Conservation (phyloP, 2,329 filamentous ascomycete genomes). For the Alternaria solani region DNA sequence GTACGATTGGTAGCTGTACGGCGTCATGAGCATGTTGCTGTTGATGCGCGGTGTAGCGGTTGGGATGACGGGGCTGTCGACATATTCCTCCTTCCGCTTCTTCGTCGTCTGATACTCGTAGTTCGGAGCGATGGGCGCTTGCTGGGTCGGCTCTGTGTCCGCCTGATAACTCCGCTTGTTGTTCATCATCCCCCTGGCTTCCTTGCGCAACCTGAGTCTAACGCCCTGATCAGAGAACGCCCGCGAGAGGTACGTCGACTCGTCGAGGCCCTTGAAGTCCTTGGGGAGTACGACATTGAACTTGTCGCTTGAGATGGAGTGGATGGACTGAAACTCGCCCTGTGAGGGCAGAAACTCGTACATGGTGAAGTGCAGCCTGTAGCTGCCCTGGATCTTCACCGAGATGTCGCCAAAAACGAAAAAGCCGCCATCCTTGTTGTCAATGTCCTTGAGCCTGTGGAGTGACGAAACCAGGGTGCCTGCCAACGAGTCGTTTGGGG, state of each 20-base stretch:
- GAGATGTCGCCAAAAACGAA: constrained; percentile 93
- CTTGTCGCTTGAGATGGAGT: constrained; percentile 65
- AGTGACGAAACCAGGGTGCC: constrained; percentile 82
- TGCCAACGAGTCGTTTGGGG: constrained; percentile 60
- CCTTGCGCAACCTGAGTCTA: constrained; percentile 81
- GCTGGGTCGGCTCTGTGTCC: constrained; percentile 8
- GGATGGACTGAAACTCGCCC: constrained; percentile 59
- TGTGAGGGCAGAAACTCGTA: constrained; percentile 59
- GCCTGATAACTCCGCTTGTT: constrained; percentile 35
- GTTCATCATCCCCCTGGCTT: constrained; percentile 64
- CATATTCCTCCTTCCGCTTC: neutral
- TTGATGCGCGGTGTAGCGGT: neutral
- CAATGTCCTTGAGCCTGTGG: constrained; percentile 79
- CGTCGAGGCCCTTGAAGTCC: constrained; percentile 79
- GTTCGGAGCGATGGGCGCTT: neutral
- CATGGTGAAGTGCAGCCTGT: constrained; percentile 77
- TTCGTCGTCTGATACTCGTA: constrained; percentile 1
- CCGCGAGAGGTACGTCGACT: constrained; percentile 82
- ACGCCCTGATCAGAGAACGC: constrained; percentile 89
- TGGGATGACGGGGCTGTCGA: neutral
- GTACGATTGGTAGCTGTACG: neutral
- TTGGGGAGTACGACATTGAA: constrained; percentile 73
- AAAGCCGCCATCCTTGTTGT: constrained; percentile 80
- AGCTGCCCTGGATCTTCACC: constrained; percentile 75
- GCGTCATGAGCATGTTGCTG: neutral